phyloP scores from a whole-genome alignment of 1,284 basidiomycete species.

The Apiotrichum sp. region DNA sequence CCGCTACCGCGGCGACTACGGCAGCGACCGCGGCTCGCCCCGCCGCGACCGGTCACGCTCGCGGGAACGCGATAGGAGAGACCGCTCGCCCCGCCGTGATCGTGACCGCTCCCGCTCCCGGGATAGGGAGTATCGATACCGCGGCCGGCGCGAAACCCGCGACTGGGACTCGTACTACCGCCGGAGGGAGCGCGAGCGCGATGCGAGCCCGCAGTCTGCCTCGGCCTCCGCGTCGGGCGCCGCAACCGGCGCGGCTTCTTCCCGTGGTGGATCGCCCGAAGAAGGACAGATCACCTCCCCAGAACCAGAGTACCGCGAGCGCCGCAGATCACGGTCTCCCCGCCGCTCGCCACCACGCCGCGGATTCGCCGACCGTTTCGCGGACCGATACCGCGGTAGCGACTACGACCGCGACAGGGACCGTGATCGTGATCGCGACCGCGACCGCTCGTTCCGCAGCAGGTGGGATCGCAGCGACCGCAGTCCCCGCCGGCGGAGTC shows the following conservation, averaged over 20 bases:
- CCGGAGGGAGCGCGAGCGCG: slow-evolving; percentile 12
- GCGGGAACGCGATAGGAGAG: slow-evolving; percentile 4
- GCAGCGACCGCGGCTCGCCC: slow-evolving; percentile 3
- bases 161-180: slow-evolving; percentile 19
- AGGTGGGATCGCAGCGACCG: slow-evolving; percentile 6
- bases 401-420: slow-evolving; percentile 4
- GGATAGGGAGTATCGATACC: slow-evolving; percentile 7
- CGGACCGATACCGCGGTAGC: slow-evolving; percentile 7
- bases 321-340: neutral
- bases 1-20: slow-evolving; percentile 15
- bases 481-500: too few species aligned
- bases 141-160: slow-evolving; percentile 5
- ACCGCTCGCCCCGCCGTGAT: slow-evolving; percentile 6
- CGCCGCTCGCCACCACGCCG: slow-evolving; percentile 1
- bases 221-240: slow-evolving; percentile 2
- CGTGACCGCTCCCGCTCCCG: slow-evolving; percentile 9
- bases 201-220: slow-evolving; percentile 1
- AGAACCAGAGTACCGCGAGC: neutral
- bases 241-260: neutral
- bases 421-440: slow-evolving; percentile 3
- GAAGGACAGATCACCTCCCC: slow-evolving; percentile 41
- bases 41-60: slow-evolving; percentile 11
- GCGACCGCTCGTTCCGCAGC: neutral
- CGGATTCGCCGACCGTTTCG: slow-evolving; percentile 4
- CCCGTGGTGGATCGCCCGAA: slow-evolving; percentile 32